phyloP scores from a whole-genome alignment of 139 green algal genomes.

The Raphidocelis subcapitata region DNA sequence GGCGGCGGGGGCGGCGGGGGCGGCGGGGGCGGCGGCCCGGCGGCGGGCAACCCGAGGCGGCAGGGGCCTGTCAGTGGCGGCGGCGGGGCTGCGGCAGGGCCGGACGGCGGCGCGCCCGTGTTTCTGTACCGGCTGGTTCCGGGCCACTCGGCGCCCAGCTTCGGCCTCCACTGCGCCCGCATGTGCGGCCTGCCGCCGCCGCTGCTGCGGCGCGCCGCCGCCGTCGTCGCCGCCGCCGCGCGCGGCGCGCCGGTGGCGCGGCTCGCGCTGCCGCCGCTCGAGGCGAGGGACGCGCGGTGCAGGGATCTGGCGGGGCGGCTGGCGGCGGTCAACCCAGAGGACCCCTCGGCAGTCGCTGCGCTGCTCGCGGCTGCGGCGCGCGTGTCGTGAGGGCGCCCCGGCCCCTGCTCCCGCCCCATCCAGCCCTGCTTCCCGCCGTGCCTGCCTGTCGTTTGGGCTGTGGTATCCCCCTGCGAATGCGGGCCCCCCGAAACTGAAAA shows the following conservation, averaged over 20 bases:
- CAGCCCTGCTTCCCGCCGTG: too few species aligned
- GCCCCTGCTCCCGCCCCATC: too few species aligned
- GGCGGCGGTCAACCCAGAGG: not conserved
- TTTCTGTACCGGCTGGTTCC: conserved; percentile 77
- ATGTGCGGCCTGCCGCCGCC: conserved; percentile 24
- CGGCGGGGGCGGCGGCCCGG: not conserved
- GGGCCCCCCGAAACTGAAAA: too few species aligned
- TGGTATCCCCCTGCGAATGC: too few species aligned
- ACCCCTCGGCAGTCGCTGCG: not conserved
- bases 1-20: not conserved
- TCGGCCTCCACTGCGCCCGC: conserved; percentile 55
- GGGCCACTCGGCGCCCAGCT: conserved; percentile 58
- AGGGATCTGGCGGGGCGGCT: conserved; percentile 7
- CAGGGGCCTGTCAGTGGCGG: not conserved
- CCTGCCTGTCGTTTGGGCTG: too few species aligned
- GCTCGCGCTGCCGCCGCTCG: conserved; percentile 9
- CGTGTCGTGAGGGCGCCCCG: too few species aligned
- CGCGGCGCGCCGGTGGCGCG: not conserved
- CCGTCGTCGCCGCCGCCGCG: conserved; percentile 4
- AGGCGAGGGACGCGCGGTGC: conserved; percentile 12
- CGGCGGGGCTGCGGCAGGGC: conserved; percentile 9
- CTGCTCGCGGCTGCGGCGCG: not conserved
- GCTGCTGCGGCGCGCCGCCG: conserved; percentile 15
- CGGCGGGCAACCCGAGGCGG: not conserved
- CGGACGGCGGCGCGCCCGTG: too few species aligned